phyloP scores from a whole-genome alignment of 495 filamentous ascomycete species.

The Rostrohypoxylon terebratum region DNA sequence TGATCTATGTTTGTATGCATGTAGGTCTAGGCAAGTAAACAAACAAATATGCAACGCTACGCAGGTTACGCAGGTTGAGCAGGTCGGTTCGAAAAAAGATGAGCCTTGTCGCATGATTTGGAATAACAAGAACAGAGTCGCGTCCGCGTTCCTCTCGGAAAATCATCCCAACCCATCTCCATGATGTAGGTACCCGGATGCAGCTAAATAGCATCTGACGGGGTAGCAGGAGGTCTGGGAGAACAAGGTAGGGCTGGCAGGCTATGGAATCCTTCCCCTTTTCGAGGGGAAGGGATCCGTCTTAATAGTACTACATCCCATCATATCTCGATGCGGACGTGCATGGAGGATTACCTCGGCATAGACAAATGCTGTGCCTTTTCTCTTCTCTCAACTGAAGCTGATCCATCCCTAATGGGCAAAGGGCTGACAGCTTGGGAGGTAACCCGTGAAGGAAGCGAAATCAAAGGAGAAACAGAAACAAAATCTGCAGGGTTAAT shows the following conservation, averaged over 20 bases:
- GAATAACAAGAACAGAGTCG: constrained; percentile 22
- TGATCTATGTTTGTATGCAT: neutral
- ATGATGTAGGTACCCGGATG: neutral
- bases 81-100: too few relatives aligned
- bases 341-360: constrained; percentile 20
- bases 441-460: neutral
- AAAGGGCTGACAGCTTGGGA: neutral
- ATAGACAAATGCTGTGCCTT: constrained; percentile 17
- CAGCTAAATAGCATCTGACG: constrained; percentile 15
- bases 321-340: constrained; percentile 13
- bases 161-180: constrained; percentile 8
- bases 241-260: neutral
- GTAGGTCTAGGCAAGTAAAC: constrained; percentile 33
- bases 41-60: constrained; percentile 20
- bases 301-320: too few relatives aligned
- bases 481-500: constrained; percentile 2
- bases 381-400: constrained; percentile 21
- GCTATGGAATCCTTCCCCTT: constrained; percentile 12
- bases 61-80: neutral
- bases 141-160: constrained; percentile 5
- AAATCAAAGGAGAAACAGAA: neutral
- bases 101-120: constrained; percentile 31
- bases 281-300: constrained; percentile 1
- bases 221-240: constrained; percentile 6
- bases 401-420: constrained; percentile 5